Evolutionary conservation across 768 basidiomycete genomes (phyloP).

Genomic region (Lactarius vividus): DNA sequence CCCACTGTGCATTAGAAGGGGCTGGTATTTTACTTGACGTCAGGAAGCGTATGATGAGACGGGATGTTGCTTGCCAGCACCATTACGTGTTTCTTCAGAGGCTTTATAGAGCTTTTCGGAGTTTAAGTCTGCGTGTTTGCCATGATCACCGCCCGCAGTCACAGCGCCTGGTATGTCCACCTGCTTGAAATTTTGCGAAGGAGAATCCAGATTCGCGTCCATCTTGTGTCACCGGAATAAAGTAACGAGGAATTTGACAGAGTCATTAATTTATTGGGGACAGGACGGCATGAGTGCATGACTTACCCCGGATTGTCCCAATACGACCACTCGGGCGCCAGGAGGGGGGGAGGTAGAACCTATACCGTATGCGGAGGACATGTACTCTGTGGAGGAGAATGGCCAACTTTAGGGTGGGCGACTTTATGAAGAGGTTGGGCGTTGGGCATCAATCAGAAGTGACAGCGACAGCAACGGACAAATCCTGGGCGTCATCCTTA

Average conservation of each 20-base stretch:
- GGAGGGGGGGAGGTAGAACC: not conserved
- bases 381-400: not conserved
- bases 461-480: no score
- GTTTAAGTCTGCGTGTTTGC: not conserved
- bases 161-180: not conserved
- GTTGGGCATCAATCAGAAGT: no score
- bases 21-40: not conserved
- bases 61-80: not conserved
- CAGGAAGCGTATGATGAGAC: not conserved
- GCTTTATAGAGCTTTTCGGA: not conserved
- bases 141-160: not conserved
- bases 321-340: not conserved
- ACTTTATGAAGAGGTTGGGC: not conserved
- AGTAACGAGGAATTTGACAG: not conserved
- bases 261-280: not conserved
- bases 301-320: not conserved
- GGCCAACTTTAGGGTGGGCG: not conserved
- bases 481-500: no score
- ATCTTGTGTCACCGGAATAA: not conserved
- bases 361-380: not conserved
- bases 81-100: not conserved
- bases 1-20: slow-evolving; percentile 32
- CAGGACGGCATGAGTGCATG: not conserved
- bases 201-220: not conserved
- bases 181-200: not conserved